phyloP scores from a whole-genome alignment of 1,284 basidiomycete genomes.

The Cerrena zonata region DNA sequence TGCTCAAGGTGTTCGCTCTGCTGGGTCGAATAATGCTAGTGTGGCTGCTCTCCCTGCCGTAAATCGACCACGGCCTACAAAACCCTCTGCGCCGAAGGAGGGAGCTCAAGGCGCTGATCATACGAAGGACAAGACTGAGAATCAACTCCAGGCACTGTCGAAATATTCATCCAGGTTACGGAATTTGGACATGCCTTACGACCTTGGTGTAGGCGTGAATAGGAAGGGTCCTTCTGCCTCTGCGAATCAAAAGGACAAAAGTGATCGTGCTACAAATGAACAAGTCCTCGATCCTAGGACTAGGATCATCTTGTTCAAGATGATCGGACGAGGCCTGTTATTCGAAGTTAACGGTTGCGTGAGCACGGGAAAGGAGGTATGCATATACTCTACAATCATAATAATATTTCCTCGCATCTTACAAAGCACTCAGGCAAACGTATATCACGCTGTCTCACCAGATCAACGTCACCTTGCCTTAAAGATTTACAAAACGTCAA shows the following conservation, averaged over 20 bases:
- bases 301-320: constrained; percentile 84
- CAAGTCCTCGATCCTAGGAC: constrained; percentile 92
- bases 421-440: constrained; percentile 65
- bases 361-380: constrained; percentile 90
- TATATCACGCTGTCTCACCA: constrained; percentile 80
- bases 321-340: constrained; percentile 83
- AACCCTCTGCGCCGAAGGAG: constrained; percentile 7
- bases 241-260: constrained; percentile 87
- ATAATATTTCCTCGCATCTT: neutral
- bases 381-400: constrained; percentile 18
- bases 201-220: constrained; percentile 77
- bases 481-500: constrained; percentile 98
- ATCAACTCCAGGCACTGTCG: constrained; percentile 64
- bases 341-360: constrained; percentile 89
- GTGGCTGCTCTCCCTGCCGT: constrained; percentile 67
- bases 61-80: constrained; percentile 52
- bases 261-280: constrained; percentile 89
- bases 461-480: constrained; percentile 70
- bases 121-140: constrained; percentile 50
- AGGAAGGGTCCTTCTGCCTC: constrained; percentile 82
- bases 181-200: constrained; percentile 69
- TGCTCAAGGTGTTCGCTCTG: constrained; percentile 50
- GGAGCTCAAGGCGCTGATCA: constrained; percentile 5
- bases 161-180: constrained; percentile 68
- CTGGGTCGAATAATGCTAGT: constrained; percentile 40